These are phyloP conservation scores for Trichoderma oligosporum DNA, from an alignment of 2,329 filamentous ascomycete species.

Conservation along the genomic window DNA sequence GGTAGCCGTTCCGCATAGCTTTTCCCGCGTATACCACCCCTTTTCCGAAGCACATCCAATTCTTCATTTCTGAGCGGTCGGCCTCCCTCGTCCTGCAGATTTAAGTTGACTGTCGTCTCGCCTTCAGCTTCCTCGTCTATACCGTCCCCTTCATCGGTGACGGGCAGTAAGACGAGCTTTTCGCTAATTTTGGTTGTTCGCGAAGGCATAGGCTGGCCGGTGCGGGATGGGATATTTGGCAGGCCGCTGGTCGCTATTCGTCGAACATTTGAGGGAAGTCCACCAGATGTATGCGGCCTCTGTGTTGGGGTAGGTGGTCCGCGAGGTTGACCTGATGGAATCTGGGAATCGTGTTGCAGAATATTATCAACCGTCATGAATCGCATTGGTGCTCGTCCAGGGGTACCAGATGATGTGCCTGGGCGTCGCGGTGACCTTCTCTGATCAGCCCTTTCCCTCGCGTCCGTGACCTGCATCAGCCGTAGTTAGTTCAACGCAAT, in stretches of 20 bases:
- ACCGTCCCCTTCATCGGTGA: constrained; percentile 62
- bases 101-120: constrained; percentile 36
- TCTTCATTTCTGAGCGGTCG: constrained; percentile 65
- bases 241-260: constrained; percentile 37
- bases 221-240: constrained; percentile 40
- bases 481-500: constrained; percentile 11
- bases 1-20: constrained; percentile 91
- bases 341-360: constrained; percentile 87
- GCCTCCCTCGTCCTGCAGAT: constrained; percentile 55
- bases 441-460: constrained; percentile 35
- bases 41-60: constrained; percentile 58
- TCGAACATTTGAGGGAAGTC: constrained; percentile 23
- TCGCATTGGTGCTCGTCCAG: constrained; percentile 53
- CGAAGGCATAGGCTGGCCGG: constrained; percentile 65
- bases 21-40: constrained; percentile 66
- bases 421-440: constrained; percentile 34
- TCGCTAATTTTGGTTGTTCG: constrained; percentile 92
- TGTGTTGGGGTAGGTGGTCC: constrained; percentile 56
- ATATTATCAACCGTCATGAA: constrained; percentile 92
- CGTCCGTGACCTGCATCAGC: constrained; percentile 36
- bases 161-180: constrained; percentile 91
- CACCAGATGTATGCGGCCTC: constrained; percentile 24
- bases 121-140: constrained; percentile 57
- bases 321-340: constrained; percentile 88
- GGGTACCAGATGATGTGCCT: constrained; percentile 30